Base-by-base conservation (phyloP, 805 yeast genomes). In the Metschnikowia cubensis region DNA sequence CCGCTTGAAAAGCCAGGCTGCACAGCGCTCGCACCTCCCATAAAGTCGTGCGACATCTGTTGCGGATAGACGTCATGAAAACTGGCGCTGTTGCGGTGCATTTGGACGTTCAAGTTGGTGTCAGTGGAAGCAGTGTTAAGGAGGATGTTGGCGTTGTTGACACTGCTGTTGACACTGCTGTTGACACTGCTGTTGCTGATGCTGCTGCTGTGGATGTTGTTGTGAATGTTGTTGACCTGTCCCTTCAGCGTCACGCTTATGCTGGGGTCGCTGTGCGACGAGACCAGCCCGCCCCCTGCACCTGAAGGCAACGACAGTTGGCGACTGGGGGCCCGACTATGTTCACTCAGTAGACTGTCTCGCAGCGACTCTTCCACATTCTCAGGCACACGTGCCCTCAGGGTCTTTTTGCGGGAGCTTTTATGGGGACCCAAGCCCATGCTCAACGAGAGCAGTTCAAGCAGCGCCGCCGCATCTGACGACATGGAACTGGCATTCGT, bases 391-490 rank as follows among this genome's bases (percentile, higher is more conserved):
- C 47, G 35, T 3, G 32, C 15, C 8, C 31, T 35, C 17, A 6
- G 39, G 31, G 39, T 13, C 8, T 15, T 43, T 15, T 21, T 43
- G 14, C 22, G 15, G 2, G 34, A 17, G 17, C n/a, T 11, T 25
- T 17, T 22, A 22, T 15, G 5, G 32, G 32, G 18, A 15, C 3
- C 32, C n/a, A n/a, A 22, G 20, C 36, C 20, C 11, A 10, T 14
- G 15, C 34, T 49, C 15, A 48, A 42, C 18, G 49, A 35, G 14
- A 44, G 48, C n/a, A 15, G 37, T 40, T 45, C 49, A 6, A 43
- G n/a, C 40, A 20, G 31, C 20, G 33, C 3, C 13, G 20, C n/a
- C 2, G 46, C 34, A 6, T 22, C 46, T 7, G 35, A 7, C 5
- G 38, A 13, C 15, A 18, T 7, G 17, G 15, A 13, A n/a, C 7